Base-by-base conservation (phyloP, 108 stramenopile species). In the Aurantiochytrium sp. region DNA sequence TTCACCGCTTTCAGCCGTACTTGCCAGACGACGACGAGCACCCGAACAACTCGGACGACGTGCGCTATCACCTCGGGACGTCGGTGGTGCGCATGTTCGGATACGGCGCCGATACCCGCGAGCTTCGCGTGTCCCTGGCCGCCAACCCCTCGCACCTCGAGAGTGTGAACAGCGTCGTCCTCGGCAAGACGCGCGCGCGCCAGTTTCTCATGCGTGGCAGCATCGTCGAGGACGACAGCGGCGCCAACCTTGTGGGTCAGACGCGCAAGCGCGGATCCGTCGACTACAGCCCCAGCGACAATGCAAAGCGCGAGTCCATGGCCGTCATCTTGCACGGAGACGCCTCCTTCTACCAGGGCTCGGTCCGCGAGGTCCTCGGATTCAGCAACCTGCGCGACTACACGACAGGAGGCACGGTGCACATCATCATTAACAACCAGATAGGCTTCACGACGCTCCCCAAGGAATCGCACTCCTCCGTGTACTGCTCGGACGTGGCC, bases 91-190 rank as follows among this genome's bases (percentile, higher is more conserved):
- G 68, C 12, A 37, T 69, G 55, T 86, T 68, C 22, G 52, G 48
- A 17, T 50, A 50, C 31, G 52, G 52, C 86, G 97, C 97, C 41
- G 98, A 98, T 89, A 97, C 97, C 37, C 90, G 97, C 30, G 90
- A 91, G 24, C 95, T 98, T 54, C 97, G 97, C 87, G 88, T 99
- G 88, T 95, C 95, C 89, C 94, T 99, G 81, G 95, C 98, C 10
- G 97, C 98, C 87, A 99, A 99, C 93, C 99, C 99, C 8, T 95
- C 95, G 17, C 99, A 99, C 91, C 93, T 99, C 69, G 99, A 99
- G 92, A 97, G 97, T 53, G 99, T 99, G 55, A 94, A 98, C 89
- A 97, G 98, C 4, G 95, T 99, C n/a, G 99, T 97, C 21, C 89
- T 92, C 55, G 99, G 99, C 37, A 99, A 99, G 92, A 90, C 95